Percentiles rank a stretch among this genome's conserved stretches.
Conservation (phyloP, 768 basidiomycete genomes). For the Lactarius evosmus region DNA sequence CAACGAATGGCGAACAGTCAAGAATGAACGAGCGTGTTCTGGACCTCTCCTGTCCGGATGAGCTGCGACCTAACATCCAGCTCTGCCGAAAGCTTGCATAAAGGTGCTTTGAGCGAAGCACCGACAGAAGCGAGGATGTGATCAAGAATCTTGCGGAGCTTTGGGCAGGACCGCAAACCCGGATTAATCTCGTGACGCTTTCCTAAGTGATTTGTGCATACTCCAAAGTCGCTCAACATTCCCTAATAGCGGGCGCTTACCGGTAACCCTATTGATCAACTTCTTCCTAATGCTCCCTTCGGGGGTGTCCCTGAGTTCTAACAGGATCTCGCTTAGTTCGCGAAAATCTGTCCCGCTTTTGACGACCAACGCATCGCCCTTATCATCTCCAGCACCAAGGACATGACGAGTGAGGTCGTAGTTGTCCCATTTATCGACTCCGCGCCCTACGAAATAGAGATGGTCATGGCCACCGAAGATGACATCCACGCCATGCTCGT, state of each 20-base stretch:
- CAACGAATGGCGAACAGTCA: slow-evolving; percentile 6
- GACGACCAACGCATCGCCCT: slow-evolving; percentile 66
- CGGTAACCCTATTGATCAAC: slow-evolving; percentile 58
- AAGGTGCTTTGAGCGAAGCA: slow-evolving; percentile 65
- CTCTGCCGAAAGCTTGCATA: slow-evolving; percentile 64
- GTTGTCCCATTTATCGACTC: slow-evolving; percentile 62
- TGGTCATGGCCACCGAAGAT: slow-evolving; percentile 91
- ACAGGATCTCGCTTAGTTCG: slow-evolving; percentile 70
- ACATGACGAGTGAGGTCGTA: slow-evolving; percentile 51
- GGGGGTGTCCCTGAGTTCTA: slow-evolving; percentile 60
- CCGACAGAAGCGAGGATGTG: slow-evolving; percentile 66
- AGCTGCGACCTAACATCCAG: slow-evolving; percentile 74
- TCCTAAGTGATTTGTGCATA: slow-evolving; percentile 44
- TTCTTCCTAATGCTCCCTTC: slow-evolving; percentile 60
- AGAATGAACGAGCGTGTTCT: slow-evolving; percentile 10
- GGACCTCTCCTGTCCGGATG: slow-evolving; percentile 73
- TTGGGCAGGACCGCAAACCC: slow-evolving; percentile 41
- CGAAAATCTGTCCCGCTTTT: slow-evolving; percentile 92
- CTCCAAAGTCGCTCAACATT: not conserved
- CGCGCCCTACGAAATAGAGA: slow-evolving; percentile 68
- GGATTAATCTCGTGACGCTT: slow-evolving; percentile 64
- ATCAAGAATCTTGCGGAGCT: slow-evolving; percentile 56
- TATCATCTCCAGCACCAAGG: slow-evolving; percentile 69
- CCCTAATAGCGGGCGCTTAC: slow-evolving; percentile 37
- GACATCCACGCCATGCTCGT: slow-evolving; percentile 74